Conservation (phyloP, 2,329 filamentous ascomycete genomes). For the Juglanconis juglandina region DNA sequence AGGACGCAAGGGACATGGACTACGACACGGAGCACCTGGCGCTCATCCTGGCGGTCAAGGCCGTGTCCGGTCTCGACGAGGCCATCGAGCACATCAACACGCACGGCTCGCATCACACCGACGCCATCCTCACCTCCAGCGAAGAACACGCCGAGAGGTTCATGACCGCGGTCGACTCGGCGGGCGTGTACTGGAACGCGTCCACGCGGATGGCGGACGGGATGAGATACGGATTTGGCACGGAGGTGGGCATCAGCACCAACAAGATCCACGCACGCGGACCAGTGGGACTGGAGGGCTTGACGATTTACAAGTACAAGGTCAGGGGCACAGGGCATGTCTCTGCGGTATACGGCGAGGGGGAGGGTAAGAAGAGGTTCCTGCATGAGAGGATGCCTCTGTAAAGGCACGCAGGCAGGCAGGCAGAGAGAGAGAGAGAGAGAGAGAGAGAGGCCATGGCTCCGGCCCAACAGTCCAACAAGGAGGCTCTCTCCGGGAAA, state of each 20-base stretch:
- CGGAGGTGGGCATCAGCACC: constrained; percentile 96
- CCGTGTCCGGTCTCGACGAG: constrained; percentile 63
- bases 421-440: too few species aligned
- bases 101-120: constrained; percentile 91
- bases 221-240: constrained; percentile 96
- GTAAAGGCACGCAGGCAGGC: constrained; percentile 21
- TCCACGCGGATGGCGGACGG: constrained; percentile 93
- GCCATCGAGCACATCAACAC: constrained; percentile 87
- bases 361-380: constrained; percentile 55
- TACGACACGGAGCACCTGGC: constrained; percentile 88
- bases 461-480: too few species aligned
- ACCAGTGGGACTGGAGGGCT: constrained; percentile 86
- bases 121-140: constrained; percentile 77
- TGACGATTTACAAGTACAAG: constrained; percentile 98
- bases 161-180: constrained; percentile 80
- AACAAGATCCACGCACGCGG: constrained; percentile 97
- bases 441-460: background rate
- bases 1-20: constrained; percentile 66
- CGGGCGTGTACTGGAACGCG: constrained; percentile 95
- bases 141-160: constrained; percentile 70
- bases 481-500: background rate
- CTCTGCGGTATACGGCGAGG: constrained; percentile 71
- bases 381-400: constrained; percentile 55
- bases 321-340: constrained; percentile 79
- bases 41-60: constrained; percentile 79